Evolutionary conservation across 2,329 filamentous ascomycete species (phyloP), one percentile per base, ranked within the genome.

Genomic region (Thelonectria rubi): DNA sequence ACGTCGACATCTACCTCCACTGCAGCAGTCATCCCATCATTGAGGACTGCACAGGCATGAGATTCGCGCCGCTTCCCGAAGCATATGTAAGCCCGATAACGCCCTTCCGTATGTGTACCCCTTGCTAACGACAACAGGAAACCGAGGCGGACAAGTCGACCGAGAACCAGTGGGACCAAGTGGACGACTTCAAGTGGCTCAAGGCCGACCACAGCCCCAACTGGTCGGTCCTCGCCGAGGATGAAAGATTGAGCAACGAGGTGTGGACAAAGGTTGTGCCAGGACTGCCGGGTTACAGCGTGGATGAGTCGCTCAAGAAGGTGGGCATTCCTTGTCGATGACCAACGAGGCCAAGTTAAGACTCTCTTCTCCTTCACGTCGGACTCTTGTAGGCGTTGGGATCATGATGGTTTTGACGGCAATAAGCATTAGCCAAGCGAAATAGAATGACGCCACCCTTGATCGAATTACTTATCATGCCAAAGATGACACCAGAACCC

Each of bases 181-280:
- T 98, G 15, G 92, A 98, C 75, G 95, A 99, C 76, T 99, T 99
- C 82, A 97, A 97, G 78, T 98, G 95, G 95, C 85, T 97, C 65
- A 96, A 94, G 76, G 83, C 86, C 15, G 92, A 91, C 60, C 87
- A 87, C 30, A 97, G 92, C 73, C 95, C 95, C 2, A 94, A 99
- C 74, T 99, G 94, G 93, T 86, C 82, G 34, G 77, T 92, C 2
- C 69, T 98, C 20, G 80, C 86, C 1, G 83, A 87, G 54, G 81
- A 81, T 1, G 80, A 89, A 56, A 84, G 84, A 21, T 78, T 94
- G 12, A 68, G 78, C 0, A 86, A 89, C 2, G 80, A 85, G 2
- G 80, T 90, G 1, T 97, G 93, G 93, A 85, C 81, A 51, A 84
- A 86, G 32, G 81, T 88, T 11, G 86, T 94, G 11, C 85, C 85